phyloP scores from a whole-genome alignment of 2,329 filamentous ascomycete species.

The Pseudocercospora fuligena region DNA sequence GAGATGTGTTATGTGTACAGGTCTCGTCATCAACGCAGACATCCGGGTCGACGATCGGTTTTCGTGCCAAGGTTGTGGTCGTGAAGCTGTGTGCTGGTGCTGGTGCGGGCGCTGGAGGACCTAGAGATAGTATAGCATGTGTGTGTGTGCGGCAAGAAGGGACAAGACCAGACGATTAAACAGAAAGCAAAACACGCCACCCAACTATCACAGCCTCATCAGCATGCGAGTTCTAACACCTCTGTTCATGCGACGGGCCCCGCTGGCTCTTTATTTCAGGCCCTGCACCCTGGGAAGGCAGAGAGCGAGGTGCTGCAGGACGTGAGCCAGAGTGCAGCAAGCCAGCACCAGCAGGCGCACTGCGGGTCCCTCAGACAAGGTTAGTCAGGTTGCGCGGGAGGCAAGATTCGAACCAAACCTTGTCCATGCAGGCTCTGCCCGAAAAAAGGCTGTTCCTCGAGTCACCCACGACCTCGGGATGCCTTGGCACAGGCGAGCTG shows the following conservation, averaged over 20 bases:
- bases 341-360: not conserved
- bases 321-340: not conserved
- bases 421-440: constrained; percentile 2
- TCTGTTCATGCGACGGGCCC: constrained; percentile 9
- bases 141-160: constrained; percentile 1
- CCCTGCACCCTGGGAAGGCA: not conserved
- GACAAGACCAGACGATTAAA: constrained; percentile 11
- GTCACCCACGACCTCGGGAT: constrained; percentile 12
- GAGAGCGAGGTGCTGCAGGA: constrained; percentile 6
- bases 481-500: constrained; percentile 7
- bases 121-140: constrained; percentile 1
- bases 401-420: constrained; percentile 5
- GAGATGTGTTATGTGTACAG: constrained; percentile 22
- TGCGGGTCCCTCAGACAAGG: not conserved
- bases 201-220: constrained; percentile 23
- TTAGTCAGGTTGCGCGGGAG: constrained; percentile 6
- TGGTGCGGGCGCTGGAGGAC: not conserved
- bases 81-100: not conserved
- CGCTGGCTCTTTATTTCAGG: constrained; percentile 12
- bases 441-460: constrained; percentile 11
- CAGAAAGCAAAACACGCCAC: constrained; percentile 28
- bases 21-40: constrained; percentile 27
- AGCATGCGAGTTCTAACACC: not conserved
- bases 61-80: not conserved
- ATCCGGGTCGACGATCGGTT: constrained; percentile 15